A percentile compares a stretch with the other conserved stretches of the same genome.
These are phyloP conservation scores for Fomitopsis pulvina DNA, from an alignment of 768 basidiomycete genomes.

Conservation along the genomic window DNA sequence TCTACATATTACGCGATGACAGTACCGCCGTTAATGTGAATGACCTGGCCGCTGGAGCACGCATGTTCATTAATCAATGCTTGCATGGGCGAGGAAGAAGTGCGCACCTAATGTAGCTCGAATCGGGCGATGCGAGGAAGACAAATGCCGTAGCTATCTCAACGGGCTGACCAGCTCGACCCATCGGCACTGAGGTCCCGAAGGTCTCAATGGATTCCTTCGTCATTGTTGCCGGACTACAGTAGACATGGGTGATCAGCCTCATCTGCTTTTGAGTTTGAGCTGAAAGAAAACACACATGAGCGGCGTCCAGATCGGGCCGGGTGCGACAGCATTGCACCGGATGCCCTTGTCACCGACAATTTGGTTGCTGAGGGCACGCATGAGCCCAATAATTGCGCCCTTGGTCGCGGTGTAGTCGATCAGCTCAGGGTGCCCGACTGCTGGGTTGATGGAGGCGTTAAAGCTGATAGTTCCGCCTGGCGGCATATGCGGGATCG, in stretches of 20 bases:
- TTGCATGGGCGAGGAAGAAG: not conserved
- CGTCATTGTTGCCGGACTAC: conserved; percentile 30
- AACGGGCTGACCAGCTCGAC: conserved; percentile 43
- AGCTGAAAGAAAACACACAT: conserved; percentile 18
- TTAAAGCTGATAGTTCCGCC: conserved; percentile 39
- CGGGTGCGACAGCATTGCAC: conserved; percentile 32
- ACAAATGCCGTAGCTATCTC: conserved; percentile 44
- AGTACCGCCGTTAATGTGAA: conserved; percentile 25
- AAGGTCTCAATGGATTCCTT: conserved; percentile 27
- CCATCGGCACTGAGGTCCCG: conserved; percentile 32
- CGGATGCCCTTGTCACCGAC: conserved; percentile 43
- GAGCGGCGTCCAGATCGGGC: conserved; percentile 45
- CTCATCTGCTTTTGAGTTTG: not conserved
- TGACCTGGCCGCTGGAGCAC: conserved; percentile 20
- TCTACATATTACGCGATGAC: conserved; percentile 20
- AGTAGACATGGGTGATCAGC: not conserved
- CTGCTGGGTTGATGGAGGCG: conserved; percentile 35
- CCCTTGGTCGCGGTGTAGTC: conserved; percentile 54
- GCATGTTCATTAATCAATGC: not conserved
- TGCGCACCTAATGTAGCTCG: conserved; percentile 35
- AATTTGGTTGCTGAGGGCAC: conserved; percentile 44
- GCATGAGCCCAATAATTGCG: conserved; percentile 41
- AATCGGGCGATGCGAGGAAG: conserved; percentile 40
- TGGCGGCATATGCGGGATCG: conserved; percentile 36
- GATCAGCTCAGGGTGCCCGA: conserved; percentile 40